phyloP scores from a whole-genome alignment of 1,139 yeast species.

The Debaryomyces coudertii region DNA sequence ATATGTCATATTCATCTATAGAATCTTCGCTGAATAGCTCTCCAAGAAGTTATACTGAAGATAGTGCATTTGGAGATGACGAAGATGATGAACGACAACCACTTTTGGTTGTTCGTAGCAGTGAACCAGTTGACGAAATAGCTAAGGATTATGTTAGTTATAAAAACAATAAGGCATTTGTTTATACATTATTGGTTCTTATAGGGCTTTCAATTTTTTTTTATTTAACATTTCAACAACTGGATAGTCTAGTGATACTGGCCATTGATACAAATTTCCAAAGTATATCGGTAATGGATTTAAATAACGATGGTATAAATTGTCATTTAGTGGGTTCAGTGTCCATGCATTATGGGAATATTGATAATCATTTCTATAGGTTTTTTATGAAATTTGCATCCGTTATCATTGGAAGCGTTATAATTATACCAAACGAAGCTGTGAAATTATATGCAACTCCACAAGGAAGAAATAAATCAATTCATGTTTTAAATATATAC shows the following conservation, averaged over 20 bases:
- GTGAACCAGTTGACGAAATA: slow-evolving; percentile 5
- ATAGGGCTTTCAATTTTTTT: slow-evolving; percentile 7
- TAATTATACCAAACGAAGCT: slow-evolving; percentile 26
- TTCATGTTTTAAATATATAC: slow-evolving; percentile 28
- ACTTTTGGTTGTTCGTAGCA: slow-evolving; percentile 7
- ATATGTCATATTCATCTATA: background rate
- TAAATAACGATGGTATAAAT: slow-evolving; percentile 29
- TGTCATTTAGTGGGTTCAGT: slow-evolving; percentile 29
- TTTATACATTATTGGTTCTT: slow-evolving; percentile 1
- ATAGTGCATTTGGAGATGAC: background rate
- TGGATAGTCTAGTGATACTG: slow-evolving; percentile 19
- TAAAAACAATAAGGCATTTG: slow-evolving; percentile 5
- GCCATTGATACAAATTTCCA: slow-evolving; percentile 25
- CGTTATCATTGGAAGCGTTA: slow-evolving; percentile 26
- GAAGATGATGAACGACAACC: slow-evolving; percentile 6
- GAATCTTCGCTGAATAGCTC: background rate
- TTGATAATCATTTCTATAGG: slow-evolving; percentile 25
- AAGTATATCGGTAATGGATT: slow-evolving; percentile 21
- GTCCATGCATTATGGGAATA: slow-evolving; percentile 28
- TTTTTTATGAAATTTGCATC: slow-evolving; percentile 25
- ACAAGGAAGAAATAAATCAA: slow-evolving; percentile 17
- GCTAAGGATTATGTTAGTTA: slow-evolving; percentile 6
- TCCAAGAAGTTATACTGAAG: background rate
- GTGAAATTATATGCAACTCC: slow-evolving; percentile 27
- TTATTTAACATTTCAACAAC: slow-evolving; percentile 22